Base-by-base conservation (phyloP, 106 monocot genomes). In the Narthecium ossifragum region DNA sequence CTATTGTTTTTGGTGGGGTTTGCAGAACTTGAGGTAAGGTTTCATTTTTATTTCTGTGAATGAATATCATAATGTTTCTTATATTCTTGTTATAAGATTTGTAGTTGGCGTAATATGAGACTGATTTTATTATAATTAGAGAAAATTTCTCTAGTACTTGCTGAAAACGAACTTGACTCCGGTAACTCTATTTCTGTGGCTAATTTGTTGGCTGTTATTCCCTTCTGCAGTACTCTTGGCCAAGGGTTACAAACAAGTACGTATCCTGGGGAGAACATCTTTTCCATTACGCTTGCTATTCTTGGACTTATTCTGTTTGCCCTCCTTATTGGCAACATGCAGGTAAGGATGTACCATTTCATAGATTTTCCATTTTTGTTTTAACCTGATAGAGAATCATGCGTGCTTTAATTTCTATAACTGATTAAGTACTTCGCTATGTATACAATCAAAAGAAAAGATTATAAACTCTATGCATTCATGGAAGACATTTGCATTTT, bases 261-360 rank as follows among this genome's bases (percentile, higher is more conserved):
- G 8, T 96, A 80, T 66, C 45, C 70, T 67, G 83, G 77, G 34
- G 94, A 96, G 68, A 82, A 83, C 23, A 58, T 96, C n/a, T 96
- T 96, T 54, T 90, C 94, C 11, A 96, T 96, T 48, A 20, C 73
- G 25, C 78, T 96, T 46, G 86, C 83, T 49, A 90, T 86, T 47
- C 53, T 78, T 52, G 96, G 96, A 18, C 81, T 98, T 40, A 77
- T 98, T 64, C 79, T 98, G 25, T 84, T 84, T 64, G 83, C 96
- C n/a, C 83, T 98, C 36, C 90, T 91, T 43, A 98, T 98, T 53
- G 90, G 96, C 22, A 98, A 98, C 76, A 90, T 98, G 86, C 96
- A 85, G 85, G 88, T 78, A 73, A 67, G 23, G n/a, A 47, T 17
- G 20, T 6, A 6, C 4, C 5, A 13, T 4, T 39, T n/a, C n/a